These are phyloP conservation scores for Candida andamanensis DNA, from an alignment of 805 yeast species.

Conservation along the genomic window DNA sequence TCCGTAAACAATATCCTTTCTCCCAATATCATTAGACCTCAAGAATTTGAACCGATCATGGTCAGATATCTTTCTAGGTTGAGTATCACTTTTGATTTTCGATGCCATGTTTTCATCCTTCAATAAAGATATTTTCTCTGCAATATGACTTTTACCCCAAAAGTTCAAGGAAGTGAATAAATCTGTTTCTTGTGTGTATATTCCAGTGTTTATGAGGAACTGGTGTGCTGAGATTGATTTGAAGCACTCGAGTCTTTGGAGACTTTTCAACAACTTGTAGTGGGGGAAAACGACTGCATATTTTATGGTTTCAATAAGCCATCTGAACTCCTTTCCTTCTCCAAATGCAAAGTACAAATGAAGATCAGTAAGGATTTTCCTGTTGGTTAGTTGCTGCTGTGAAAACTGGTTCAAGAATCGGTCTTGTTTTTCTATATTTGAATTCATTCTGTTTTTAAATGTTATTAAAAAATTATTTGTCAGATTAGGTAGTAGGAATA, in stretches of 20 bases:
- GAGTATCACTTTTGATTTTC: too few relatives aligned
- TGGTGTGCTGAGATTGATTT: background rate
- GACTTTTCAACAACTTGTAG: slow-evolving; percentile 5
- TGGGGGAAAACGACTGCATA: slow-evolving; percentile 31
- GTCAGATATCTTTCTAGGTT: too few relatives aligned
- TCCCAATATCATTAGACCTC: too few relatives aligned
- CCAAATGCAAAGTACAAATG: slow-evolving; percentile 23
- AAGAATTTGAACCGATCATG: too few relatives aligned
- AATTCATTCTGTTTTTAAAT: background rate
- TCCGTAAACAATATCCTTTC: slow-evolving; percentile 29
- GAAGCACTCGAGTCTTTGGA: slow-evolving; percentile 1
- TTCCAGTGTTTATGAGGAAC: slow-evolving; percentile 2
- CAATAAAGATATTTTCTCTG: slow-evolving; percentile 9
- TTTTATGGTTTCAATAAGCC: slow-evolving; percentile 24
- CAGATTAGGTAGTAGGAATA: slow-evolving; percentile 20
- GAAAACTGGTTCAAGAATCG: too few relatives aligned
- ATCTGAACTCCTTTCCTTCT: slow-evolving; percentile 23
- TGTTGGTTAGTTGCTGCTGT: too few relatives aligned
- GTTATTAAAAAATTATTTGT: background rate
- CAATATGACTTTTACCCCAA: slow-evolving; percentile 2
- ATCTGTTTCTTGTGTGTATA: slow-evolving; percentile 7
- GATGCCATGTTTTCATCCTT: too few relatives aligned
- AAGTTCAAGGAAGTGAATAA: slow-evolving; percentile 7
- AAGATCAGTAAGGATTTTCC: too few relatives aligned
- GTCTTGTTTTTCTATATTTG: slow-evolving; percentile 9